Base-by-base conservation (phyloP, 129 eudicot species). In the Oenanthe sinensis region DNA sequence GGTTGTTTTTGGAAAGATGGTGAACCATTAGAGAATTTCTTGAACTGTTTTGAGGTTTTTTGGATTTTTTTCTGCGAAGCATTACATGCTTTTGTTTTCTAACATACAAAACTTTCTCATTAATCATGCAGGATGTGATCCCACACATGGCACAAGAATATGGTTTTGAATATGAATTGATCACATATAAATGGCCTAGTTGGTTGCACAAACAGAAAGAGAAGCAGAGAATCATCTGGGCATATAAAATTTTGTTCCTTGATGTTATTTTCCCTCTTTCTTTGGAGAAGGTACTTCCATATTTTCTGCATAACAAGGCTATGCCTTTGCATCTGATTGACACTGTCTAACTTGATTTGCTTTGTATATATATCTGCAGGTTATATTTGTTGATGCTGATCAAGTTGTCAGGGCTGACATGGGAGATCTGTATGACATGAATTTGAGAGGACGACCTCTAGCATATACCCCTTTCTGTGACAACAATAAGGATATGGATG, bases 381-480 rank as follows among this genome's bases (percentile, higher is more conserved):
- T 95, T 88, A 95, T 95, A 87, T 95, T 91, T 85, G 98, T 95
- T 39, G 98, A 95, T 75, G 98, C 98, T 43, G 98, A 95, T 81
- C 98, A 95, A 82, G 87, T 95, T 81, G 96, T 95, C 75, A 82
- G 98, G 85, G 86, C 98, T 60, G 97, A 95, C 81, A 90, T 95
- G 98, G 98, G 98, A 71, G 98, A 91, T 77, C 97, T 95, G 4
- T 95, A 95, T 85, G 98, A 95, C 86, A 95, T 95, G 98, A 89
- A 95, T 87, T 83, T 95, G 77, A 90, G 78, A 88, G 98, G 98
- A 76, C 81, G 94, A 42, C 92, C 98, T 71, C 93, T 90, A 76
- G 98, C 92, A 14, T 95, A 95, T 87, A 95, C 98, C 62, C 98
- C 98, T 3, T 95, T 95, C 82, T 95, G 98, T 60, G 97, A 95